A percentile compares a stretch with the other conserved stretches of the same genome.
Conservation (phyloP, 768 basidiomycete genomes). For the Lentinula detonsa region DNA sequence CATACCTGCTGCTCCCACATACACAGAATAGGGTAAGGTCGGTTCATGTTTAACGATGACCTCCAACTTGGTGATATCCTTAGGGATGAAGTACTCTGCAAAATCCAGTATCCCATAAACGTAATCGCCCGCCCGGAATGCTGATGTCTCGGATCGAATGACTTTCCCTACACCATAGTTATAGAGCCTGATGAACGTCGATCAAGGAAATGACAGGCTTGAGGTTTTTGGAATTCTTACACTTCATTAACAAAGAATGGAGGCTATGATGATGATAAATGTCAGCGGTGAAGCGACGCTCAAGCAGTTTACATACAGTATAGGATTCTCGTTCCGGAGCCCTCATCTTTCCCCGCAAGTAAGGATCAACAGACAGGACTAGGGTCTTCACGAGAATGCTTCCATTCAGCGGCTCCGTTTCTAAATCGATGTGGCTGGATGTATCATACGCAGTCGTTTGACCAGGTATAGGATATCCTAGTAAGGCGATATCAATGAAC, state of each 20-base stretch:
- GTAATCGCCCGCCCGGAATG: constrained; percentile 17
- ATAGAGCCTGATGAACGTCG: constrained; percentile 5
- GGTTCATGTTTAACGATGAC: constrained; percentile 23
- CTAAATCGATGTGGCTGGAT: constrained; percentile 27
- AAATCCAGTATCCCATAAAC: constrained; percentile 16
- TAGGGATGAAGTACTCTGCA: constrained; percentile 8
- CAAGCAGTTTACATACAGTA: neutral
- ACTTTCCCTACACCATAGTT: constrained; percentile 13
- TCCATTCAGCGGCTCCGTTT: constrained; percentile 20
- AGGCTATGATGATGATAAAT: neutral
- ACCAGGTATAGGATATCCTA: constrained; percentile 16
- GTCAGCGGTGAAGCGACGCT: neutral
- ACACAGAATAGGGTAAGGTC: constrained; percentile 28
- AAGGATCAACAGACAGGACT: constrained; percentile 29
- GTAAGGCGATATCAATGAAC: neutral
- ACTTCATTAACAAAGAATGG: constrained; percentile 8
- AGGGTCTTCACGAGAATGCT: constrained; percentile 28
- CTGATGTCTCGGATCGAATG: constrained; percentile 11
- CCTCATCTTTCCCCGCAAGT: constrained; percentile 23
- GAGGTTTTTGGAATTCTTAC: constrained; percentile 1
- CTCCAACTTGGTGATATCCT: constrained; percentile 8
- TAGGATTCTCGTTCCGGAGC: constrained; percentile 11
- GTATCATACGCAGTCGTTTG: constrained; percentile 23
- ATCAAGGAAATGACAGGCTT: neutral
- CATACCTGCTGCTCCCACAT: constrained; percentile 31